Conservation (phyloP, 2,329 filamentous ascomycete species). For the Didymosphaeria variabile region DNA sequence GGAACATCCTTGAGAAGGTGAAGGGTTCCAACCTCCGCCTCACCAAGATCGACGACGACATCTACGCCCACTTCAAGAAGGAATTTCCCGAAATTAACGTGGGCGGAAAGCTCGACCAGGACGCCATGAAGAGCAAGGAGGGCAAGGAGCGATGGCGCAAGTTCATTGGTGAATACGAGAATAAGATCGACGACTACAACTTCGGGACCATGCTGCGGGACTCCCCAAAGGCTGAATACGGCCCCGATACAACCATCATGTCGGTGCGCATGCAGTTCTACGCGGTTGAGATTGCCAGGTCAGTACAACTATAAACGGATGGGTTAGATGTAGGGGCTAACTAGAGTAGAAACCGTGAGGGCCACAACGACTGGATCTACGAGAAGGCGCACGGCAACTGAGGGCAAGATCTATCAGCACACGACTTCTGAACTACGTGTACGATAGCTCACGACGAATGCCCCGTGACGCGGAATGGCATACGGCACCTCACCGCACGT, state of each 20-base stretch:
- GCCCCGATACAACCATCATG: slow-evolving; percentile 89
- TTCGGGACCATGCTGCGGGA: slow-evolving; percentile 93
- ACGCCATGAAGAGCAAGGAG: slow-evolving; percentile 95
- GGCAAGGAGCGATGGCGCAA: slow-evolving; percentile 95
- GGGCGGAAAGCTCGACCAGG: slow-evolving; percentile 80
- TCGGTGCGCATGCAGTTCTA: slow-evolving; percentile 86
- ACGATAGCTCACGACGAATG: not conserved
- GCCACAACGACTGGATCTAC: slow-evolving; percentile 97
- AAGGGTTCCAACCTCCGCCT: slow-evolving; percentile 88
- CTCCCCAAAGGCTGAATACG: slow-evolving; percentile 83
- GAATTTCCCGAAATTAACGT: slow-evolving; percentile 96
- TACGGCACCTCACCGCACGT: not conserved
- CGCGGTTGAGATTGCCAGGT: slow-evolving; percentile 78
- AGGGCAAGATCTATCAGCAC: not conserved
- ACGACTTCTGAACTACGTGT: not conserved
- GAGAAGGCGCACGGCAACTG: slow-evolving; percentile 72
- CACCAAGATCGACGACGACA: slow-evolving; percentile 95
- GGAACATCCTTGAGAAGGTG: slow-evolving; percentile 90
- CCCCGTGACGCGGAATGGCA: not conserved
- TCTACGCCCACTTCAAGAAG: slow-evolving; percentile 84
- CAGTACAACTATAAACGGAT: slow-evolving; percentile 31
- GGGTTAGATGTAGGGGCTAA: slow-evolving; percentile 23
- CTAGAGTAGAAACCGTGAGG: slow-evolving; percentile 73
- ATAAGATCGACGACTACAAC: slow-evolving; percentile 96
- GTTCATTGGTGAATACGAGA: slow-evolving; percentile 94